Base-by-base conservation (phyloP, 495 filamentous ascomycete genomes). In the Aspergillus coremiiformis region DNA sequence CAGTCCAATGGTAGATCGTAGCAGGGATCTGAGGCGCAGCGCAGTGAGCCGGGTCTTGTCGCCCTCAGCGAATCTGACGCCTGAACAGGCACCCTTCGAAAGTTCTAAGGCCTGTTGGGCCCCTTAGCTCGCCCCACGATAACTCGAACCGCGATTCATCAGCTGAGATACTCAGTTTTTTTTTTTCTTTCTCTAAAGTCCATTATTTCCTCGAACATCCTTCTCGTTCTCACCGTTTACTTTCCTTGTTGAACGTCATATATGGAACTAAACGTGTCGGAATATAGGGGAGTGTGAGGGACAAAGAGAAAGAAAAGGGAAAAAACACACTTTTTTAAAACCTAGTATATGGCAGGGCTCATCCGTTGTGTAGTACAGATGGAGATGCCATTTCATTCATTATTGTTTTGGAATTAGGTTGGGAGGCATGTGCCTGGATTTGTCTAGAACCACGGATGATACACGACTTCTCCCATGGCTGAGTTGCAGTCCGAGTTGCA, bases 1-100 rank as follows among this genome's bases (percentile, higher is more conserved):
- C 60, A 58, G 51, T 56, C 69, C 69, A 72, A 72, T 72, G 51
- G 61, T 22, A 56, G 45, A 47, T 56, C 62, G 50, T 53, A 67
- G 57, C 69, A 63, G 62, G 69, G 68, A 61, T 68, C 39, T 59
- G 51, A 59, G 57, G 62, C 52, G 59, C 55, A 63, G 57, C 51
- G 54, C 54, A 49, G 44, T 51, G 47, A 52, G 47, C 63, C 62
- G 58, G 60, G 54, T 58, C 58, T 49, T 64, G 44, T 53, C 39
- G 43, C 19, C 47, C 35, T 42, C 60, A 60, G 56, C 69, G 67
- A 72, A 72, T 72, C 47, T 49, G 27, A 39, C 45, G 55, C 27
- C 52, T 45, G 44, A 69, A 55, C 48, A 52, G 55, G 20, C 53
- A 30, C 46, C 44, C 49, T 57, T 35, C 42, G 53, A 54, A 44